These are phyloP conservation scores for Stentor roeselii DNA, from an alignment of 73 alveolate genomes.

Conservation along the genomic window DNA sequence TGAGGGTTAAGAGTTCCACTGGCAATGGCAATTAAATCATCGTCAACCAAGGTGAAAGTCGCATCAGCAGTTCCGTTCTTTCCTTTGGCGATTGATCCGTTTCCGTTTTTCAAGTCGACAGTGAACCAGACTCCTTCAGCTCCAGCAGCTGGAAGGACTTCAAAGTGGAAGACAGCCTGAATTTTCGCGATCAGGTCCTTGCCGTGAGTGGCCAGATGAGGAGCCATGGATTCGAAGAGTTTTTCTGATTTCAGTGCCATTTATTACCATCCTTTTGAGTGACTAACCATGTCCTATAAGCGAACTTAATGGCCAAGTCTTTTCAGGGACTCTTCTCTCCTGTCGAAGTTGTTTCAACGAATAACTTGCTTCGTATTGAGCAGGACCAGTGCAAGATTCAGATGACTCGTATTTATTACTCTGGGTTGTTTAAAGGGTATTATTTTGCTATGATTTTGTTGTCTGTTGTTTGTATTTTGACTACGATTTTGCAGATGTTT, in stretches of 20 bases:
- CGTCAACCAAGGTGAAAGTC: constrained; percentile 64
- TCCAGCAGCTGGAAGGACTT: constrained; percentile 52
- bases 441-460: too few relatives aligned
- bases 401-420: too few relatives aligned
- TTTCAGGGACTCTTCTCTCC: too few relatives aligned
- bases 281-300: too few relatives aligned
- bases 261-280: constrained; percentile 18
- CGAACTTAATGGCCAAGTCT: too few relatives aligned
- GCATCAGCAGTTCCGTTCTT: constrained; percentile 64
- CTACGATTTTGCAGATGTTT: too few relatives aligned
- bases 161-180: constrained; percentile 71
- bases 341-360: too few relatives aligned
- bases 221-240: constrained; percentile 61
- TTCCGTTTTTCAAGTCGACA: constrained; percentile 68
- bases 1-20: constrained; percentile 65
- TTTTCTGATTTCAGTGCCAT: constrained; percentile 57
- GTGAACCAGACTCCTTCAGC: constrained; percentile 57
- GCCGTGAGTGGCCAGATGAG: constrained; percentile 53
- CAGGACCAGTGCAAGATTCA: too few relatives aligned
- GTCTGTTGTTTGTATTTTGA: too few relatives aligned
- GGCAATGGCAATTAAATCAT: constrained; percentile 55
- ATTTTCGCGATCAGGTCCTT: constrained; percentile 60
- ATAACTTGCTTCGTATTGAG: too few relatives aligned
- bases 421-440: too few relatives aligned
- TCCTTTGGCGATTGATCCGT: constrained; percentile 50